A percentile compares a stretch with the other conserved stretches of the same genome.
Conservation (phyloP, 2,329 filamentous ascomycete species). For the Cladobotryum mycophilum region DNA sequence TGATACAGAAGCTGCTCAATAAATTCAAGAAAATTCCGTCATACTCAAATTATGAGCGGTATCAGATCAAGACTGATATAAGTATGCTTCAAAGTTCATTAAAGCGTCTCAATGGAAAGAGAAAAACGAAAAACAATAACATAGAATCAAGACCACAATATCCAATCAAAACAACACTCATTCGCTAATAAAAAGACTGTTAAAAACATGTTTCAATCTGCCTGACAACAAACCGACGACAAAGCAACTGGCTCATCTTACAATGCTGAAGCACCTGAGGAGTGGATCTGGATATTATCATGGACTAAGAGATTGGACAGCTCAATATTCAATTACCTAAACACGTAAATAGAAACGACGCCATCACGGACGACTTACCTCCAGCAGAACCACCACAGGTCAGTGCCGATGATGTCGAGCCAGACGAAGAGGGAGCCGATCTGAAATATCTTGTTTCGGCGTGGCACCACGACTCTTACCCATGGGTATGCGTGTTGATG, state of each 20-base stretch:
- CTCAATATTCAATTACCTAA: slow-evolving; percentile 41
- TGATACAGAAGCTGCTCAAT: too few species aligned
- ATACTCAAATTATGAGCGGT: too few species aligned
- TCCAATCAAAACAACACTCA: too few species aligned
- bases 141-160: too few species aligned
- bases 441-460: slow-evolving; percentile 19
- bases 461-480: slow-evolving; percentile 46
- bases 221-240: not conserved
- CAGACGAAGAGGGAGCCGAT: slow-evolving; percentile 14
- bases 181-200: not conserved
- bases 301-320: slow-evolving; percentile 53
- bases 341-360: slow-evolving; percentile 15
- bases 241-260: not conserved
- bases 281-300: slow-evolving; percentile 49
- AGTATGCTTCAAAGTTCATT: too few species aligned
- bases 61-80: too few species aligned
- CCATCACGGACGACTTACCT: slow-evolving; percentile 12
- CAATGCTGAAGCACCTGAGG: not conserved
- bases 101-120: too few species aligned
- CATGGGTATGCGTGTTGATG: slow-evolving; percentile 48
- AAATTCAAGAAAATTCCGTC: too few species aligned
- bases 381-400: slow-evolving; percentile 23
- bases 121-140: too few species aligned
- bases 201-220: not conserved
- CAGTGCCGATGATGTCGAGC: slow-evolving; percentile 16